A percentile compares a stretch with the other conserved stretches of the same genome.
These are phyloP conservation scores for Jimgerdemannia flammicorona DNA, from an alignment of 192 early-diverging fungal genomes.

Conservation along the genomic window DNA sequence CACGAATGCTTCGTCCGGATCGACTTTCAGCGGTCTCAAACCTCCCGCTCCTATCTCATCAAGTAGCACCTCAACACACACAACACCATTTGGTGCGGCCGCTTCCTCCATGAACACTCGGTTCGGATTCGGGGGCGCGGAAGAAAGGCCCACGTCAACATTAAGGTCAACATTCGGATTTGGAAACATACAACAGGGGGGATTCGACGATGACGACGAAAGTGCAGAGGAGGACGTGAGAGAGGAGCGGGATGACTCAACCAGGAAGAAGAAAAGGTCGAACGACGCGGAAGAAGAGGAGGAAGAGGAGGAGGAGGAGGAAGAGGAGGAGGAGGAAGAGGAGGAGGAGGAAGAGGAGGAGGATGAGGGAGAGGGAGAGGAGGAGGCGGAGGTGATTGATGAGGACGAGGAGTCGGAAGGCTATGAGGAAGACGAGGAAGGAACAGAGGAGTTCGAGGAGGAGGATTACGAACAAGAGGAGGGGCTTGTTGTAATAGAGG, in stretches of 20 bases:
- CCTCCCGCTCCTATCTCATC: neutral
- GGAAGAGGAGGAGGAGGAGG: neutral
- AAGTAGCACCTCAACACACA: neutral
- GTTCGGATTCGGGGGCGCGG: neutral
- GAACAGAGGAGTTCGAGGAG: neutral
- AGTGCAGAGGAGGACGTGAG: neutral
- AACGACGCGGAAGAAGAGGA: neutral
- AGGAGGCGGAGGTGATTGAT: neutral
- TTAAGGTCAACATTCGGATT: neutral
- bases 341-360: neutral
- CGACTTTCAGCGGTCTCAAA: constrained; percentile 4
- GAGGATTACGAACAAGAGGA: neutral
- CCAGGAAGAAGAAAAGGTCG: neutral
- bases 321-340: neutral
- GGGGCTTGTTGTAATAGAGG: neutral
- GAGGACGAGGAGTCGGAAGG: neutral
- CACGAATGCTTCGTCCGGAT: neutral
- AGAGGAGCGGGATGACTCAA: neutral
- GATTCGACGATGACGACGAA: neutral
- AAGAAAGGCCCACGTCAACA: no score
- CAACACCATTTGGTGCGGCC: constrained; percentile 5
- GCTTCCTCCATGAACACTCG: neutral
- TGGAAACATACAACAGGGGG: neutral
- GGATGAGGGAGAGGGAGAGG: neutral
- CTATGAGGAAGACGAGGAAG: neutral